phyloP scores from a whole-genome alignment of 2,329 filamentous ascomycete genomes.

The Pestalotiopsis sp. region DNA sequence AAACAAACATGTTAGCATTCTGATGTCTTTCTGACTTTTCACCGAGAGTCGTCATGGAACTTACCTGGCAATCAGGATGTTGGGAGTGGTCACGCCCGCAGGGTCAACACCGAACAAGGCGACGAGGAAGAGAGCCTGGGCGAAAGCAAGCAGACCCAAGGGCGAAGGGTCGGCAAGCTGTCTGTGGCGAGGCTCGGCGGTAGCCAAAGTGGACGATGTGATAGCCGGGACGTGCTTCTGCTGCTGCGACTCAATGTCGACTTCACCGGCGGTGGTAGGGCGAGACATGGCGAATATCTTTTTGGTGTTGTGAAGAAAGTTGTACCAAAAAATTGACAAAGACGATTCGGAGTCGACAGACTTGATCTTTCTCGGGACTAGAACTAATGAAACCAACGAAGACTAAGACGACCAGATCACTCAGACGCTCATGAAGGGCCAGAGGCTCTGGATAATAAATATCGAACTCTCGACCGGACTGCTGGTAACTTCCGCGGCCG shows the following conservation, averaged over 20 bases:
- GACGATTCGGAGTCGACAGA: neutral
- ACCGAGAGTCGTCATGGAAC: neutral
- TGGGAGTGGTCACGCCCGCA: slow-evolving; percentile 22
- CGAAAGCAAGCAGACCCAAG: slow-evolving; percentile 40
- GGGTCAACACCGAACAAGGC: slow-evolving; percentile 25
- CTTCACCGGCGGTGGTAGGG: slow-evolving; percentile 22
- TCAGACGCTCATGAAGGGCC: neutral
- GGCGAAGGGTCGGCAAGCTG: slow-evolving; percentile 27
- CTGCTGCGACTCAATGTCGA: slow-evolving; percentile 25
- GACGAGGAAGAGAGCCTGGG: slow-evolving; percentile 32
- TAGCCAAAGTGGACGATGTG: slow-evolving; percentile 16
- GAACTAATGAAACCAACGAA: neutral
- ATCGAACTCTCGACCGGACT: neutral
- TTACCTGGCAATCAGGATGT: slow-evolving; percentile 31
- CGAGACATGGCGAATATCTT: slow-evolving; percentile 18
- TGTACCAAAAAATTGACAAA: neutral
- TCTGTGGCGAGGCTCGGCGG: slow-evolving; percentile 16
- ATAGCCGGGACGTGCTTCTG: neutral
- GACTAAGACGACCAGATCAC: neutral
- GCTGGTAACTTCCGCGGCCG: neutral
- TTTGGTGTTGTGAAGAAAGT: neutral
- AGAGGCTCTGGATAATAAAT: neutral
- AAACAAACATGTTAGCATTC: neutral
- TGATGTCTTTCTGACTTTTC: neutral
- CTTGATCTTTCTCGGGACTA: neutral